Base-by-base conservation (phyloP, 345 rosid species). In the Hevea brasiliensis region DNA sequence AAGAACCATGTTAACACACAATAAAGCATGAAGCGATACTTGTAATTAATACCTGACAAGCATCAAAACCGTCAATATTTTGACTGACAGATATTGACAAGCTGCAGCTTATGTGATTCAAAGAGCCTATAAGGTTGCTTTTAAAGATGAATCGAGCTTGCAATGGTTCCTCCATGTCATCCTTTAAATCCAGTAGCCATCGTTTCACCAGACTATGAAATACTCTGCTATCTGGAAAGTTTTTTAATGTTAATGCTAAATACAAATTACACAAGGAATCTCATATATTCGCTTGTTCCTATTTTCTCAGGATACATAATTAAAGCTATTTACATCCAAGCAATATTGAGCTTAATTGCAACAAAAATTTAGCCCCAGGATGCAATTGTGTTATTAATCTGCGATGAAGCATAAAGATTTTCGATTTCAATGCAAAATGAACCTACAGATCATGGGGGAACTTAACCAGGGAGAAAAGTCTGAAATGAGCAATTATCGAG, bases 401-500 rank as follows among this genome's bases (percentile, higher is more conserved):
- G 47, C 27, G n/a, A 32, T 26, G 4, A 35, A 20, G 32, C 29
- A 1, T 10, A 1, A 65, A 65, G 37, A 65, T 21, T 24, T 6
- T 65, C 14, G 56, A 47, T 0, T 26, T 44, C 18, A 17, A 65
- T 13, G 40, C 7, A 45, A 45, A 45, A 24, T 12, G 24, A 26
- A 65, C 8, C 68, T 21, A 42, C 13, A 51, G 8, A 50, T 41
- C 23, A 15, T 41, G 21, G 35, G 32, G 70, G 55, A n/a, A 26
- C 62, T 61, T 63, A 79, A 89, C 98, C 94, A 81, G 89, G 90
- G 75, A 85, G 84, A 86, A 71, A 85, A 69, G 81, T 82, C 48
- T 77, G 87, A 68, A 89, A 81, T 0, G 91, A 89, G 87, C 92
- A 93, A 80, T 93, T 93, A 61, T 91, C 97, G 60, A 93, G 90